Percentiles rank a stretch among this genome's conserved stretches.
These are phyloP conservation scores for Fistulina hepatica DNA, from an alignment of 1,284 basidiomycete species.

Conservation along the genomic window DNA sequence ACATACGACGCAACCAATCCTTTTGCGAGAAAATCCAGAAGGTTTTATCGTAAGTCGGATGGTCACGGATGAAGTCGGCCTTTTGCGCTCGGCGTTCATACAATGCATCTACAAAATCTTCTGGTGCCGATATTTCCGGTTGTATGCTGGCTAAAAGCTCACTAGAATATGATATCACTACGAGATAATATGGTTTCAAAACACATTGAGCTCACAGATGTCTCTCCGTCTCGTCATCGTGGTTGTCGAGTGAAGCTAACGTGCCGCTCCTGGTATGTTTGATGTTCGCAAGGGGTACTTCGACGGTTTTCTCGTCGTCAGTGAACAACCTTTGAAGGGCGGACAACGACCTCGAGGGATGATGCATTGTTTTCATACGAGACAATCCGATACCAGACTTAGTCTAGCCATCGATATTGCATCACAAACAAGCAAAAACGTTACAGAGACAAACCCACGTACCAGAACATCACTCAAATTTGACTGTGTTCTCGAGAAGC, in stretches of 20 bases:
- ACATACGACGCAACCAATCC: constrained; percentile 64
- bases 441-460: constrained; percentile 11
- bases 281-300: constrained; percentile 53
- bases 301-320: constrained; percentile 45
- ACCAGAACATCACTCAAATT: constrained; percentile 21
- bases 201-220: constrained; percentile 45
- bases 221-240: constrained; percentile 57
- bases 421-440: constrained; percentile 1
- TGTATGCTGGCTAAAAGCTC: constrained; percentile 58
- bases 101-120: constrained; percentile 48
- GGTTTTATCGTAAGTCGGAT: constrained; percentile 86
- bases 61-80: constrained; percentile 80
- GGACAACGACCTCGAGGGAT: constrained; percentile 45
- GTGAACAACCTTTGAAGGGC: constrained; percentile 57
- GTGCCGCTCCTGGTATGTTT: constrained; percentile 36
- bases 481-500: no score
- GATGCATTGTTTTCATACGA: constrained; percentile 39
- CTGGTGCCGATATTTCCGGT: constrained; percentile 34
- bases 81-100: constrained; percentile 74
- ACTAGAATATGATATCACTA: constrained; percentile 24
- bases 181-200: neutral
- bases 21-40: constrained; percentile 87
- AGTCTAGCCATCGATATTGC: no score
- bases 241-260: constrained; percentile 26
- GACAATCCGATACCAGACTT: no score